Percentiles rank a stretch among this genome's conserved stretches.
Conservation (phyloP, 2,329 filamentous ascomycete genomes). For the Hirsutella rhossiliensis region DNA sequence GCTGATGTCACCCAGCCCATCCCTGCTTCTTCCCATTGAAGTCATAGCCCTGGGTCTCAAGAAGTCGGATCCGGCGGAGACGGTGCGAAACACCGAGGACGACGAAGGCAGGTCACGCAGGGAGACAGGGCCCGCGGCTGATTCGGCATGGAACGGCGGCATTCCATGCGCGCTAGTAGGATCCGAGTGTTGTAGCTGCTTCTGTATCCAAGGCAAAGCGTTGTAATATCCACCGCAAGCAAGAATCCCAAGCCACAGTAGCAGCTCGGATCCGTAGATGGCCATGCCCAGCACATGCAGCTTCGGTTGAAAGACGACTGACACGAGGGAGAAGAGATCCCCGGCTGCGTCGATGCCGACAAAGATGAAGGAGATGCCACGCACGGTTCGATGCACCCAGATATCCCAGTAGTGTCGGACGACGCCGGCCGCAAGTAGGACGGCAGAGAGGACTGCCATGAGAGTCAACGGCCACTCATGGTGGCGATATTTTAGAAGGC, state of each 20-base stretch:
- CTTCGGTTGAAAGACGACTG: conserved; percentile 47
- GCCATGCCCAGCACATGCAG: conserved; percentile 51
- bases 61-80: conserved; percentile 8
- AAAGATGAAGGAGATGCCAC: conserved; percentile 62
- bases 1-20: too few relatives aligned
- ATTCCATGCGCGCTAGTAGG: neutral
- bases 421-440: conserved; percentile 52
- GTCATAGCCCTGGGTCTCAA: neutral
- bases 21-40: too few relatives aligned
- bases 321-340: conserved; percentile 54
- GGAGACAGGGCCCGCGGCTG: neutral
- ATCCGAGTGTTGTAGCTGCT: conserved; percentile 8
- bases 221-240: conserved; percentile 54
- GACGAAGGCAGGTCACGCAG: conserved; percentile 32
- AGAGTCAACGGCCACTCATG: conserved; percentile 52
- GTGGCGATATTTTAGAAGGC: conserved; percentile 27
- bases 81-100: conserved; percentile 51
- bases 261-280: conserved; percentile 55
- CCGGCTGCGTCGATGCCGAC: conserved; percentile 58
- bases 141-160: conserved; percentile 5
- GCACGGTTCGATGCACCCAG: conserved; percentile 50
- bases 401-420: conserved; percentile 60
- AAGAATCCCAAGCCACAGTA: conserved; percentile 56
- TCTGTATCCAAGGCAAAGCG: conserved; percentile 42
- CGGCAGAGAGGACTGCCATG: conserved; percentile 55